A percentile compares a stretch with the other conserved stretches of the same genome.
phyloP scores from a whole-genome alignment of 2,329 filamentous ascomycete genomes.

The Rhexocercosporidium sp. region DNA sequence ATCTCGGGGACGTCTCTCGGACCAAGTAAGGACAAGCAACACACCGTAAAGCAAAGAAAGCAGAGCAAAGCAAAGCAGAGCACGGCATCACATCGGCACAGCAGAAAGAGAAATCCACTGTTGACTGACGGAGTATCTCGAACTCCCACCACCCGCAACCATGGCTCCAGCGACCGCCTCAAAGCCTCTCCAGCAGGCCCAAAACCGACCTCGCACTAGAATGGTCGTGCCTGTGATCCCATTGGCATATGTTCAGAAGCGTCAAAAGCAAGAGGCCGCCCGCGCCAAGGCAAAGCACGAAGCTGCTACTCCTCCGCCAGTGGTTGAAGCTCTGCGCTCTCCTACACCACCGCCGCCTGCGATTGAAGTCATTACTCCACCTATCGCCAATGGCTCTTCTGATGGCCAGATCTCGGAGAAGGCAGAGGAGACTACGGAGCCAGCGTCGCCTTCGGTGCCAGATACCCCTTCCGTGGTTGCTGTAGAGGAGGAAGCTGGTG shows the following conservation, averaged over 20 bases:
- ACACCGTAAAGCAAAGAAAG: conserved; percentile 16
- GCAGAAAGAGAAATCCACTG: conserved; percentile 3
- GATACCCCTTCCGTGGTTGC: not conserved
- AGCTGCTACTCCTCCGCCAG: conserved; percentile 16
- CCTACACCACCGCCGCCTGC: conserved; percentile 8
- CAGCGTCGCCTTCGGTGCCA: conserved; percentile 8
- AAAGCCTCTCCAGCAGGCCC: conserved; percentile 40
- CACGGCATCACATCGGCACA: not conserved
- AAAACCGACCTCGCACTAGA: conserved; percentile 38
- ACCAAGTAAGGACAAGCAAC: no score
- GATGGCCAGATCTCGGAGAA: conserved; percentile 22
- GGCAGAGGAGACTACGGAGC: conserved; percentile 16
- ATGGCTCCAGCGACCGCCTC: conserved; percentile 39
- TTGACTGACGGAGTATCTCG: not conserved
- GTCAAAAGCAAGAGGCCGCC: conserved; percentile 35
- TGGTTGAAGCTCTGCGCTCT: conserved; percentile 8
- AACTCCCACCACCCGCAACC: conserved; percentile 14
- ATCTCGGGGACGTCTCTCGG: conserved; percentile 45
- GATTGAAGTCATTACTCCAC: conserved; percentile 24
- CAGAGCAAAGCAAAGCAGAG: not conserved
- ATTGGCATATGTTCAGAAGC: conserved; percentile 42
- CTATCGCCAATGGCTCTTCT: conserved; percentile 27
- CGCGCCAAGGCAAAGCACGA: conserved; percentile 34
- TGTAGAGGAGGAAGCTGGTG: conserved; percentile 17
- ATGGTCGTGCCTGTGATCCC: conserved; percentile 42